Evolutionary conservation across 768 basidiomycete species (phyloP).

Genomic region (Mrakia gelida): DNA sequence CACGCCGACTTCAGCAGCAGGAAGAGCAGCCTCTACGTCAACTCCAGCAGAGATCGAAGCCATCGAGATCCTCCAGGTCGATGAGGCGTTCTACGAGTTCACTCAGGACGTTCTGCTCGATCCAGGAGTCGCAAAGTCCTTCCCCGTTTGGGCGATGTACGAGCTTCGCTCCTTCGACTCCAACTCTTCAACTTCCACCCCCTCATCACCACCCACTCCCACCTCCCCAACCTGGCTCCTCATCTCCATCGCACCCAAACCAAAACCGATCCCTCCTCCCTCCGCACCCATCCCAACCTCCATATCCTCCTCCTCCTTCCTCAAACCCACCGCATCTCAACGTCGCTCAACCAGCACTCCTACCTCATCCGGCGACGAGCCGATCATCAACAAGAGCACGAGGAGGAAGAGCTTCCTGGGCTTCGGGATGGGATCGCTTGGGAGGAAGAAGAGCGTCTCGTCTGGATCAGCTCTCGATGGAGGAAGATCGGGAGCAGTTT

Average conservation of each 20-base stretch:
- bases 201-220: background rate
- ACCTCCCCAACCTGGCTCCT: constrained; percentile 8
- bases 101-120: constrained; percentile 7
- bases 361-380: background rate
- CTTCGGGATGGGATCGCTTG: background rate
- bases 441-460: constrained; percentile 1
- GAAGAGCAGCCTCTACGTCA: background rate
- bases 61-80: background rate
- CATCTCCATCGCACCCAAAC: constrained; percentile 2
- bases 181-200: background rate
- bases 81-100: constrained; percentile 13
- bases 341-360: background rate
- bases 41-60: background rate
- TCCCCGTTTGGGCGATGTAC: constrained; percentile 21
- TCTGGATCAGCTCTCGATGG: background rate
- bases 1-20: background rate
- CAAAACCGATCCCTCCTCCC: background rate
- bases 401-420: constrained; percentile 1
- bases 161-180: background rate
- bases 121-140: background rate
- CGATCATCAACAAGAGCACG: background rate
- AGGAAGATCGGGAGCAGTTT: background rate
- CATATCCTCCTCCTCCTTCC: background rate
- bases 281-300: background rate
- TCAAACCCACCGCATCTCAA: background rate